Evolutionary conservation across 139 green algal genomes (phyloP), one percentile per base, ranked within the genome.

Genomic region (Micromonas pusilla): DNA sequence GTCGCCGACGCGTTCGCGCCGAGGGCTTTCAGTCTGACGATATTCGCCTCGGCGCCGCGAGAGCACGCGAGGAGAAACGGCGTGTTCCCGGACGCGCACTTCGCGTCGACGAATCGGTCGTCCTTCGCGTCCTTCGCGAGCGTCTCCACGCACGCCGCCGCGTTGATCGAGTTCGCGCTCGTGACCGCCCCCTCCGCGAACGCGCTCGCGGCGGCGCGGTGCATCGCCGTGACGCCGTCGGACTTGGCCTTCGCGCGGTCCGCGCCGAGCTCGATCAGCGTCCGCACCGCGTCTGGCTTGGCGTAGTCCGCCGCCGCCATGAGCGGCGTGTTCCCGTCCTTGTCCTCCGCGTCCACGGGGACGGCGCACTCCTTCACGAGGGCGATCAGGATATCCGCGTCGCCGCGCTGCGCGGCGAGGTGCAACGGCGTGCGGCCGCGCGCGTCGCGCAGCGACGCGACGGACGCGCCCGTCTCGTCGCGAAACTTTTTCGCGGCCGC

Each of bases 311-410:
- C n/a, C 25, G 76, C 76, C 4, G 30, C 68, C 3, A 75, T 32
- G 26, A 80, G 63, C 63, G 76, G 38, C 36, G 76, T 80, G 9
- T 32, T 31, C 34, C 76, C 76, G 2, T 80, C 52, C 36, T 39
- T 30, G 63, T 74, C 37, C 68, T 37, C 37, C 37, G 65, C 65
- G 39, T 74, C 64, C 23, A 60, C 36, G 20, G 45, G 31, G 39
- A 39, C 67, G 34, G 37, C 65, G 0, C 52, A 23, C 2, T 76
- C 45, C 19, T 26, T 62, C 1, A 74, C 45, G 25, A 80, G 65
- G 16, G 39, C 52, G 6, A 20, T 23, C 38, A 80, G n/a, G 21
- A 66, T 36, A 4, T 6, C 65, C 63, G 33, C 64, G 64, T 65
- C 54, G 3, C 64, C 45, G 20, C 45, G n/a, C 37, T 57, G 25